Percentiles rank a stretch among this genome's conserved stretches.
Conservation (phyloP, 2,329 filamentous ascomycete genomes). For the Rosellinia necatrix region DNA sequence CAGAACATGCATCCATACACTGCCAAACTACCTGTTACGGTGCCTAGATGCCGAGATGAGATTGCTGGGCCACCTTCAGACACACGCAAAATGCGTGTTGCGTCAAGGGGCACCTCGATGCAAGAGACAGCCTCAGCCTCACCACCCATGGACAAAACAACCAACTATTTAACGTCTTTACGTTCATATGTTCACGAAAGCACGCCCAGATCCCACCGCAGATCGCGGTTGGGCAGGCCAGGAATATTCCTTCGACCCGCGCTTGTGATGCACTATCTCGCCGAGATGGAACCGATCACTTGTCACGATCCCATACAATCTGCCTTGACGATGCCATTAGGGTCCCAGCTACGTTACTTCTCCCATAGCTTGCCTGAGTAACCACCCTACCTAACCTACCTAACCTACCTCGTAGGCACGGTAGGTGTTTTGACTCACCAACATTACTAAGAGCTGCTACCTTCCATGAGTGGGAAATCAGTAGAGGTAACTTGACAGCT, state of each 20-base stretch:
- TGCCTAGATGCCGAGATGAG: too few species aligned
- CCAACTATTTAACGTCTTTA: not conserved
- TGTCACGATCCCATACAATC: not conserved
- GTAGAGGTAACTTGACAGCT: conserved; percentile 1
- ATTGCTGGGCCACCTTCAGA: too few species aligned
- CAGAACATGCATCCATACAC: too few species aligned
- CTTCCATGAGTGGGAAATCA: not conserved
- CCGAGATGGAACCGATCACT: conserved; percentile 4
- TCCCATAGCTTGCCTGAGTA: not conserved
- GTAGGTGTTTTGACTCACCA: not conserved
- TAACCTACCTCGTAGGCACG: too few species aligned
- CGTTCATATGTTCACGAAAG: not conserved
- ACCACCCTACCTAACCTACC: too few species aligned
- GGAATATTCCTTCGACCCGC: not conserved
- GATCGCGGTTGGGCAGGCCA: not conserved
- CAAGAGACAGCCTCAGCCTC: not conserved
- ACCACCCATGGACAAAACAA: not conserved
- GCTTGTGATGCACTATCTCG: conserved; percentile 1
- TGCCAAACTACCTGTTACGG: too few species aligned
- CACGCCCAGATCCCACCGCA: not conserved
- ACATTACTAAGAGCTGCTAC: not conserved
- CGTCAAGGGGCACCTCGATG: too few species aligned
- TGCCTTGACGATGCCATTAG: not conserved
- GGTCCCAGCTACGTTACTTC: conserved; percentile 21
- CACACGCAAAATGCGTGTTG: not conserved